phyloP scores from a whole-genome alignment of 2,329 filamentous ascomycete species.

The Stemphylium beticola region DNA sequence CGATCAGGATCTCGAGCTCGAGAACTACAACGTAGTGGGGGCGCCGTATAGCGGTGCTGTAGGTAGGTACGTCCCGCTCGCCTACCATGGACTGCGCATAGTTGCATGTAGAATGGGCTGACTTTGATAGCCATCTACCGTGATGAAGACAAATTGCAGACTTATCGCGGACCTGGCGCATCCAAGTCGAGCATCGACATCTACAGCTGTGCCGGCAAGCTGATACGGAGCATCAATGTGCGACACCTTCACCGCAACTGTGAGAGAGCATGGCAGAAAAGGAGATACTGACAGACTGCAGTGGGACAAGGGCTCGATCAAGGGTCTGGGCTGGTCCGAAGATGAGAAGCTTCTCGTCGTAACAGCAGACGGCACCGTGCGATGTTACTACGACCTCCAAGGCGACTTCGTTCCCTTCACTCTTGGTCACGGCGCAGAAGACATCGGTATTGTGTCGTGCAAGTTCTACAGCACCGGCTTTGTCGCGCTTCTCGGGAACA shows the following conservation, averaged over 20 bases:
- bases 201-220: conserved; percentile 90
- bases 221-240: conserved; percentile 77
- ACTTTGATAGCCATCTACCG: conserved; percentile 77
- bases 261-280: neutral
- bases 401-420: conserved; percentile 95
- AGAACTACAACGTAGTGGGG: conserved; percentile 90
- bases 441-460: conserved; percentile 85
- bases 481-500: conserved; percentile 88
- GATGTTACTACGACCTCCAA: conserved; percentile 90
- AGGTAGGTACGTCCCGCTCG: conserved; percentile 62
- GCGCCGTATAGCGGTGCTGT: conserved; percentile 93
- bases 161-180: conserved; percentile 73
- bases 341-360: conserved; percentile 91
- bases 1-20: conserved; percentile 89
- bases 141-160: conserved; percentile 82
- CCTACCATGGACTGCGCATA: conserved; percentile 5
- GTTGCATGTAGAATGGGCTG: conserved; percentile 22
- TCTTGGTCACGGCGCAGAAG: conserved; percentile 84
- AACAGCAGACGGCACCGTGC: conserved; percentile 85
- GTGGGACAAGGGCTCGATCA: conserved; percentile 90
- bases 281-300: conserved; percentile 42
- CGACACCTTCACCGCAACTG: conserved; percentile 19
- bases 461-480: conserved; percentile 92
- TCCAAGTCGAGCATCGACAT: conserved; percentile 88
- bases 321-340: conserved; percentile 93